phyloP scores from a whole-genome alignment of 2,329 filamentous ascomycete genomes.

The Colletotrichum falcatum region DNA sequence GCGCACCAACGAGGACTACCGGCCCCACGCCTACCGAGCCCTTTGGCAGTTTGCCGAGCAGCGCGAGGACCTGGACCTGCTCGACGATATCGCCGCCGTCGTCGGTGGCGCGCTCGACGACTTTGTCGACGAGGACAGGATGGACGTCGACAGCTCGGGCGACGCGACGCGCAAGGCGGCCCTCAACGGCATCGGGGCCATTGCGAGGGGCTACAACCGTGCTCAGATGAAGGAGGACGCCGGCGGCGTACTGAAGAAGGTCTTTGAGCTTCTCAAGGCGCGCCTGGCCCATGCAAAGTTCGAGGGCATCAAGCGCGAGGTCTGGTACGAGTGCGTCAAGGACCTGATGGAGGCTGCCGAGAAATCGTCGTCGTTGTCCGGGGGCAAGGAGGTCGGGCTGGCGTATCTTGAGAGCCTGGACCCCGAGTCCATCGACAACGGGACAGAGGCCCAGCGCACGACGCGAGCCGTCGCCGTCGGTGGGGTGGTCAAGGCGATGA shows the following conservation, averaged over 20 bases:
- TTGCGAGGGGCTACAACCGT: slow-evolving; percentile 63
- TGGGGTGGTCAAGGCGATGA: slow-evolving; percentile 56
- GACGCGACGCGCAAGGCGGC: slow-evolving; percentile 59
- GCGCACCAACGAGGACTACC: slow-evolving; percentile 88
- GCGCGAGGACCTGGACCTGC: slow-evolving; percentile 77
- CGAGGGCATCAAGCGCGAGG: slow-evolving; percentile 58
- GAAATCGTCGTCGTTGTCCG: slow-evolving; percentile 39
- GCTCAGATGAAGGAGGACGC: slow-evolving; percentile 53
- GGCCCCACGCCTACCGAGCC: slow-evolving; percentile 77
- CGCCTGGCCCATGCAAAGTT: slow-evolving; percentile 56
- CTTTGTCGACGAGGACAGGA: slow-evolving; percentile 68
- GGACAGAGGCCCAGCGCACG: slow-evolving; percentile 64
- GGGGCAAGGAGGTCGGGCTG: slow-evolving; percentile 44
- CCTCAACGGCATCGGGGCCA: slow-evolving; percentile 63
- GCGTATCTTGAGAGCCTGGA: slow-evolving; percentile 62
- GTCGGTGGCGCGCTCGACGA: slow-evolving; percentile 73
- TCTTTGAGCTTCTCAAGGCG: slow-evolving; percentile 56
- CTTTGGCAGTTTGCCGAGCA: slow-evolving; percentile 79
- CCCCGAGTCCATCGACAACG: slow-evolving; percentile 57
- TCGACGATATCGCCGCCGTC: slow-evolving; percentile 73
- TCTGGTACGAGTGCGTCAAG: slow-evolving; percentile 64
- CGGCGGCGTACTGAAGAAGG: slow-evolving; percentile 51
- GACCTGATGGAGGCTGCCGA: slow-evolving; percentile 60
- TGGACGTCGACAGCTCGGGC: slow-evolving; percentile 72
- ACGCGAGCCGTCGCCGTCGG: slow-evolving; percentile 60